Conservation (phyloP, 495 filamentous ascomycete species). For the Saxophila tyrrhenica region DNA sequence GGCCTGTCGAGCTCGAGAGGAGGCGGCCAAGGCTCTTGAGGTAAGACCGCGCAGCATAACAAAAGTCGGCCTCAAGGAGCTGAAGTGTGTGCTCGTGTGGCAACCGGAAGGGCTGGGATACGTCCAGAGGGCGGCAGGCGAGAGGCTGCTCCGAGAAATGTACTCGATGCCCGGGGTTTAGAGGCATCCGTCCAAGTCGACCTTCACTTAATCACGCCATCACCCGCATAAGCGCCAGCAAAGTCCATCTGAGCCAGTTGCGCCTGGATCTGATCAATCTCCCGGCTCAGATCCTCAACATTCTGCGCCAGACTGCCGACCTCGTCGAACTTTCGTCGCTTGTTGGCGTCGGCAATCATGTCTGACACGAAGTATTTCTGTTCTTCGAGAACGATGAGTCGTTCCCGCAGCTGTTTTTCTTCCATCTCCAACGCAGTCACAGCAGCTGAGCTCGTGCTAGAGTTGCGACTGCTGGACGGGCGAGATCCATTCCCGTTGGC, state of each 20-base stretch:
- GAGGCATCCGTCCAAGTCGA: too few species aligned
- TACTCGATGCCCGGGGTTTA: too few species aligned
- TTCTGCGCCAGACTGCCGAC: conserved; percentile 69
- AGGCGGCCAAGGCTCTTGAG: too few species aligned
- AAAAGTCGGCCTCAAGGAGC: too few species aligned
- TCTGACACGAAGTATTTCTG: conserved; percentile 83
- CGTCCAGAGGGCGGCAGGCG: too few species aligned
- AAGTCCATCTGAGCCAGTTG: conserved; percentile 47
- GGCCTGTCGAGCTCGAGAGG: too few species aligned
- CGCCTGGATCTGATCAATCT: conserved; percentile 59
- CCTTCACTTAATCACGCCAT: conserved; percentile 13
- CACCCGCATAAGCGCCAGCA: conserved; percentile 23
- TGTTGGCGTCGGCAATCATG: conserved; percentile 77
- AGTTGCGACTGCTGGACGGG: conserved; percentile 22
- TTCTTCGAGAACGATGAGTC: conserved; percentile 84
- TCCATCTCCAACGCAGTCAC: conserved; percentile 68
- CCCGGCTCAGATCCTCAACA: conserved; percentile 68
- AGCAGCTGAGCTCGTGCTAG: conserved; percentile 24
- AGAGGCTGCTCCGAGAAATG: too few species aligned
- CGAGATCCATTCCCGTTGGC: conserved; percentile 34
- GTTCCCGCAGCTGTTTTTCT: conserved; percentile 75
- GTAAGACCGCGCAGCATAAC: too few species aligned
- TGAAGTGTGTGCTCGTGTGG: too few species aligned
- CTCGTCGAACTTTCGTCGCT: conserved; percentile 78
- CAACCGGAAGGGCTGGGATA: too few species aligned